Percentiles rank a stretch among this genome's conserved stretches.
Conservation (phyloP, 2,329 filamentous ascomycete species). For the Arachnopeziza araneosa region DNA sequence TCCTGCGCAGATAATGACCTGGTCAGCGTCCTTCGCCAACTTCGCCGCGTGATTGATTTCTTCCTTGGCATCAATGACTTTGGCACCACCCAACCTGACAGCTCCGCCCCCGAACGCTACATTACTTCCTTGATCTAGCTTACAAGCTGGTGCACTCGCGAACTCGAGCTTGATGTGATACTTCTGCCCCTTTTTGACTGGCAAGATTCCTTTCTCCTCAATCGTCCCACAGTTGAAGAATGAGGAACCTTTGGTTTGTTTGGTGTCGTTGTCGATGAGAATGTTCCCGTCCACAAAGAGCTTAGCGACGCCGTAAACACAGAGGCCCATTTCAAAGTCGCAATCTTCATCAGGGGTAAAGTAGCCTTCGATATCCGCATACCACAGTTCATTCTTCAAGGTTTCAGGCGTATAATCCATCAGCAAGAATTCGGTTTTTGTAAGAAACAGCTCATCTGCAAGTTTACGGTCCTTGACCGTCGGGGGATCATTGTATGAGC, state of each 20-base stretch:
- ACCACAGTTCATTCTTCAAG: conserved; percentile 33
- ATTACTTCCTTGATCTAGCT: conserved; percentile 42
- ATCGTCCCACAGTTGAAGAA: conserved; percentile 32
- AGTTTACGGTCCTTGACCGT: conserved; percentile 39
- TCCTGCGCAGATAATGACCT: conserved; percentile 73
- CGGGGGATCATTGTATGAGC: conserved; percentile 53
- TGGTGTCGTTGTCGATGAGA: conserved; percentile 32
- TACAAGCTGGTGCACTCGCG: conserved; percentile 52
- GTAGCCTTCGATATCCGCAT: conserved; percentile 34
- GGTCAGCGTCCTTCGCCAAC: conserved; percentile 64
- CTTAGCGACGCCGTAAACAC: conserved; percentile 31
- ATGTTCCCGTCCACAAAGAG: conserved; percentile 33
- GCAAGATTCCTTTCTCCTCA: conserved; percentile 29
- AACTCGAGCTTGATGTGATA: conserved; percentile 38
- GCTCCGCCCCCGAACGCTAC: conserved; percentile 53
- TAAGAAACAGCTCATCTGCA: conserved; percentile 45
- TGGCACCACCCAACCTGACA: conserved; percentile 56
- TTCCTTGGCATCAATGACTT: conserved; percentile 49
- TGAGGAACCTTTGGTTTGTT: conserved; percentile 28
- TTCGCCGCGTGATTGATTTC: conserved; percentile 62
- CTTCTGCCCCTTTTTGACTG: conserved; percentile 26
- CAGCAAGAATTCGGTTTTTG: conserved; percentile 39
- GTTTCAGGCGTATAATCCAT: conserved; percentile 45
- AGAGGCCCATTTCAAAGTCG: conserved; percentile 30
- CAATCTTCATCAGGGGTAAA: conserved; percentile 27